Conservation (phyloP, 768 basidiomycete species). For the Coprinellus micaceus region DNA sequence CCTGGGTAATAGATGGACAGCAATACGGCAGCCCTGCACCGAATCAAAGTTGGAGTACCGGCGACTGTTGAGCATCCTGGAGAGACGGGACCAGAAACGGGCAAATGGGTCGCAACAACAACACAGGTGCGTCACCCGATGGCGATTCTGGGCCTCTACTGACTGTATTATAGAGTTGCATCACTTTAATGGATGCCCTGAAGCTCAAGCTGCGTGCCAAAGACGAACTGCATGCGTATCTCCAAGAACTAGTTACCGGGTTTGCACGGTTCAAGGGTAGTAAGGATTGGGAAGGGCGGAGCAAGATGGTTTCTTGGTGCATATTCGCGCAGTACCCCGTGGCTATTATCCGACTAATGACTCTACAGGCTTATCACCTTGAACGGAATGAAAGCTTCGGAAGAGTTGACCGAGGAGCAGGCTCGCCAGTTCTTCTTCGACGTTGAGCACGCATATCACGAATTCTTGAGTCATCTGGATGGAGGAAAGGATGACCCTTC, state of each 20-base stretch:
- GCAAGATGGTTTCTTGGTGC: slow-evolving; percentile 89
- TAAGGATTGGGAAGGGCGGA: slow-evolving; percentile 95
- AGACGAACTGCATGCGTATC: slow-evolving; percentile 90
- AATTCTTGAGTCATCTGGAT: slow-evolving; percentile 80
- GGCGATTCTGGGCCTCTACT: not conserved
- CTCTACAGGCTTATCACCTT: slow-evolving; percentile 83
- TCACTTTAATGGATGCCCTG: slow-evolving; percentile 97
- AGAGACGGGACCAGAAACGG: slow-evolving; percentile 87
- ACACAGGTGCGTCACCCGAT: slow-evolving; percentile 63
- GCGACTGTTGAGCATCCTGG: slow-evolving; percentile 95
- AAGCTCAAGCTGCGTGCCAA: slow-evolving; percentile 93
- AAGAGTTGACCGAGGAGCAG: slow-evolving; percentile 94
- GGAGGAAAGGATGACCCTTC: slow-evolving; percentile 10
- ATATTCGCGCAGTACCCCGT: too few relatives aligned
- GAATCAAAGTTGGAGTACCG: slow-evolving; percentile 88
- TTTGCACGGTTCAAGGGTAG: slow-evolving; percentile 94
- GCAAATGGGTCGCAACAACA: slow-evolving; percentile 97
- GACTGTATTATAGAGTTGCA: slow-evolving; percentile 66
- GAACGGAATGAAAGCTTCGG: slow-evolving; percentile 95
- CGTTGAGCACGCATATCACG: slow-evolving; percentile 92
- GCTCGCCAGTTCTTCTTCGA: slow-evolving; percentile 93
- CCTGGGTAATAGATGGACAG: slow-evolving; percentile 69
- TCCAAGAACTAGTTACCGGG: slow-evolving; percentile 93
- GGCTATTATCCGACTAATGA: not conserved
- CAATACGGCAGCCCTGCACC: slow-evolving; percentile 83